These are phyloP conservation scores for Cordia subcordata DNA, from an alignment of 257 asterid genomes.

Conservation along the genomic window DNA sequence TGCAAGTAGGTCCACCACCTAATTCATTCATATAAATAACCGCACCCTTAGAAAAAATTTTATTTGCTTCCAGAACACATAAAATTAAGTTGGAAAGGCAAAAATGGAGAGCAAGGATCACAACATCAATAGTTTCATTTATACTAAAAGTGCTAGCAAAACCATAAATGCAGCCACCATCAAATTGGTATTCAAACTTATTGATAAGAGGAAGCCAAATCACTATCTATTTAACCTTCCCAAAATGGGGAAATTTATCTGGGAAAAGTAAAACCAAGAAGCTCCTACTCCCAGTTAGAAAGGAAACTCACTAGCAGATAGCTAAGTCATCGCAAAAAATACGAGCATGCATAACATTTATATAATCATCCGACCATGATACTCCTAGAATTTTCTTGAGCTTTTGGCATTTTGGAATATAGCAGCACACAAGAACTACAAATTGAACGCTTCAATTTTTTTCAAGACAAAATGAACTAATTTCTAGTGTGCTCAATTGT, in stretches of 20 bases:
- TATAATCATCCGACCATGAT: background rate
- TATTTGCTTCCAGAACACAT: background rate
- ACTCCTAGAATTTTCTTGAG: too few species aligned
- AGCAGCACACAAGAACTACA: too few species aligned
- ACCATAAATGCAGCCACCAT: too few species aligned
- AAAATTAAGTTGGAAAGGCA: background rate
- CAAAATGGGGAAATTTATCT: background rate
- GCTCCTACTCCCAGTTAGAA: too few species aligned
- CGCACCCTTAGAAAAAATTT: background rate
- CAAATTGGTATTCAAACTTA: background rate
- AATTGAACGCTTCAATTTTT: too few species aligned
- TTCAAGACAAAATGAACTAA: background rate
- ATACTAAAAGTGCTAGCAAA: background rate
- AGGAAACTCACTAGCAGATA: too few species aligned
- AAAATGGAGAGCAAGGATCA: background rate
- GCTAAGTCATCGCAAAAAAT: background rate
- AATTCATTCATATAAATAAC: slow-evolving; percentile 17
- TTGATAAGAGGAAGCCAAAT: background rate
- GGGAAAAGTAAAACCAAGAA: background rate
- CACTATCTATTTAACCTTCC: too few species aligned
- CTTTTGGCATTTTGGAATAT: too few species aligned
- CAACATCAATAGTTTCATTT: background rate
- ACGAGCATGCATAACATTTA: too few species aligned
- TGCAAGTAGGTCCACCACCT: slow-evolving; percentile 72
- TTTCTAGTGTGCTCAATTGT: background rate